phyloP scores from a whole-genome alignment of 805 yeast genomes.

The Sugiyamaella marilandica region DNA sequence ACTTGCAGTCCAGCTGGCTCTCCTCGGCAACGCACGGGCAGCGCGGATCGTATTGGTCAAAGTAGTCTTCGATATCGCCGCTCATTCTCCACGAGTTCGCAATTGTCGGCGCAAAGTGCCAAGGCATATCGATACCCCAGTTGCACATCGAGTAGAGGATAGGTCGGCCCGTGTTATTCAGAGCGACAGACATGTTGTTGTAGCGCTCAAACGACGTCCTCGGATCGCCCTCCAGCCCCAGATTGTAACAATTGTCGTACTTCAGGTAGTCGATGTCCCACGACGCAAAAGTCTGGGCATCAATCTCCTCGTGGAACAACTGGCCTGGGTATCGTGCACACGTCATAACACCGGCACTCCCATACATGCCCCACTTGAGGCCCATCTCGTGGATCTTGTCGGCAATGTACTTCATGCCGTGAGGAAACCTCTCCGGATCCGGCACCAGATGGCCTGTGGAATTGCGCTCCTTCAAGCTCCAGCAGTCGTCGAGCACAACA shows the following conservation, averaged over 20 bases:
- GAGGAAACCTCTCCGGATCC: slow-evolving; percentile 26
- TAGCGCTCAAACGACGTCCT: slow-evolving; percentile 24
- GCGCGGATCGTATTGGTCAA: slow-evolving; percentile 17
- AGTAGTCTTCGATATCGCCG: slow-evolving; percentile 23
- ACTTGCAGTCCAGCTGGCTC: slow-evolving; percentile 1
- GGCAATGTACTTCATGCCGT: slow-evolving; percentile 25
- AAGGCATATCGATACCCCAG: slow-evolving; percentile 30
- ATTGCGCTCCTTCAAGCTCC: slow-evolving; percentile 20
- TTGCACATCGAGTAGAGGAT: slow-evolving; percentile 29
- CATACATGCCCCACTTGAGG: slow-evolving; percentile 30
- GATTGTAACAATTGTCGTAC: slow-evolving; percentile 29
- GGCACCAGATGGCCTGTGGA: slow-evolving; percentile 20
- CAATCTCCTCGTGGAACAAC: slow-evolving; percentile 26
- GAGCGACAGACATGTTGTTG: slow-evolving; percentile 27
- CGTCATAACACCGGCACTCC: slow-evolving; percentile 29
- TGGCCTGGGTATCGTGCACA: slow-evolving; percentile 31
- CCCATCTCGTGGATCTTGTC: slow-evolving; percentile 25
- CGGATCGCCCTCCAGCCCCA: slow-evolving; percentile 27
- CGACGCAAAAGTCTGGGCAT: slow-evolving; percentile 27
- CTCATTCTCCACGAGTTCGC: slow-evolving; percentile 30
- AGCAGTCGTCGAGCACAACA: slow-evolving; percentile 31
- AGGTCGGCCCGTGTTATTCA: slow-evolving; percentile 28
- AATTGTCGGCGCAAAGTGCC: slow-evolving; percentile 27
- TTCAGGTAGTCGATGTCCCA: slow-evolving; percentile 30
- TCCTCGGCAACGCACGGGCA: slow-evolving; percentile 24